These are phyloP conservation scores for Olyra latifolia DNA, from an alignment of 176 grass and related monocot genomes.

Conservation along the genomic window DNA sequence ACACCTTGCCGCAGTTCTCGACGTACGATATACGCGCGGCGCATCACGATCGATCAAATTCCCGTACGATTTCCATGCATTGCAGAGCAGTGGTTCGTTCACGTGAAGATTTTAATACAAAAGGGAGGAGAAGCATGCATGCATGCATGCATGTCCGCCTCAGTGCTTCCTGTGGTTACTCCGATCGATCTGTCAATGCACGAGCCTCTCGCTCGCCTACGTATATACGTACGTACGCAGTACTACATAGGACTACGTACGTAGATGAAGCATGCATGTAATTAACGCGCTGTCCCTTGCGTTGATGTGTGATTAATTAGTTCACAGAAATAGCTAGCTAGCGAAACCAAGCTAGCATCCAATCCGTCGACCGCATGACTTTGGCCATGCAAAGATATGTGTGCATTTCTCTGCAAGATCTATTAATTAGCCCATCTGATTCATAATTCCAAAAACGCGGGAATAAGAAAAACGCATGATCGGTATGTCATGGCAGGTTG, in stretches of 20 bases:
- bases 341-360: too few relatives aligned
- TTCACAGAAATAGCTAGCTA: too few relatives aligned
- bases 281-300: not conserved
- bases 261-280: not conserved
- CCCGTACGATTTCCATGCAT: not conserved
- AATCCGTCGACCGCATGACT: too few relatives aligned
- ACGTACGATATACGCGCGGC: not conserved
- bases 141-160: not conserved
- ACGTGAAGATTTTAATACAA: conserved; percentile 25
- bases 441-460: too few relatives aligned
- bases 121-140: not conserved
- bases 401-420: too few relatives aligned
- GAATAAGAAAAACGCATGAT: too few relatives aligned
- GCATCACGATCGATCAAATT: not conserved
- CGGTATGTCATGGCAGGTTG: too few relatives aligned
- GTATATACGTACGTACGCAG: not conserved
- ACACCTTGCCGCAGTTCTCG: not conserved
- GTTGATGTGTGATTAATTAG: not conserved
- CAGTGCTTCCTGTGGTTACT: not conserved
- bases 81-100: not conserved
- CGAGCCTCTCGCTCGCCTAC: not conserved
- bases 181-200: not conserved
- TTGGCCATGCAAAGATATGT: too few relatives aligned
- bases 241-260: not conserved
- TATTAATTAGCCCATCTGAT: too few relatives aligned